Conservation (phyloP, 2,329 filamentous ascomycete species). For the Nakataea oryzae region DNA sequence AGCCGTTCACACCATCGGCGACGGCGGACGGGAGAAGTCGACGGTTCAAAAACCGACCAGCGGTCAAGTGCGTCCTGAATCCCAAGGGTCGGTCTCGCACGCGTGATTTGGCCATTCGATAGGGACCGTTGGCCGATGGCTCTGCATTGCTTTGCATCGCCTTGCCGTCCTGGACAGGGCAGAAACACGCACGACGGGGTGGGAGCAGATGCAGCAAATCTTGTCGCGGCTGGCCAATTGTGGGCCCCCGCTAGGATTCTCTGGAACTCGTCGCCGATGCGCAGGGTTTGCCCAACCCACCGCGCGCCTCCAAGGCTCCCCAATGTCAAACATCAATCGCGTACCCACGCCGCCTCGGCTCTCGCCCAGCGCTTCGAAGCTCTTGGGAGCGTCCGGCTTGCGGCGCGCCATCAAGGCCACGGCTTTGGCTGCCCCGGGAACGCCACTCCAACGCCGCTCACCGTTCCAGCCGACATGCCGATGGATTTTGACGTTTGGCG, state of each 20-base stretch:
- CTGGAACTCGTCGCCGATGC: background rate
- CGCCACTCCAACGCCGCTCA: background rate
- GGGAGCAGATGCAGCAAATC: background rate
- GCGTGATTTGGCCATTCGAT: too few relatives aligned
- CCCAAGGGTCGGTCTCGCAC: background rate
- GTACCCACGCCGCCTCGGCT: background rate
- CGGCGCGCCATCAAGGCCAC: background rate
- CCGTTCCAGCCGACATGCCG: background rate
- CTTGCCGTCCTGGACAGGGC: background rate
- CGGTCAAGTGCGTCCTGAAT: background rate
- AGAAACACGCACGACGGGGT: background rate
- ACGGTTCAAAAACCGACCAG: too few relatives aligned
- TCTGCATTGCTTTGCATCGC: background rate
- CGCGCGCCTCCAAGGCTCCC: background rate
- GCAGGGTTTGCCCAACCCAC: background rate
- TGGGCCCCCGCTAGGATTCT: background rate
- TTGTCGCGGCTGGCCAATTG: background rate
- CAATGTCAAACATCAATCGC: background rate
- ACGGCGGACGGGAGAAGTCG: background rate
- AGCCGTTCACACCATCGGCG: background rate
- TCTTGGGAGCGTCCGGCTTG: background rate
- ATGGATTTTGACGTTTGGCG: background rate
- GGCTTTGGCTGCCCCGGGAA: background rate
- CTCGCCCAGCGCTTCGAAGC: background rate
- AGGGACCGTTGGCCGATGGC: background rate